Evolutionary conservation across 2,329 filamentous ascomycete species (phyloP).

Genomic region (Penicillium sp.): DNA sequence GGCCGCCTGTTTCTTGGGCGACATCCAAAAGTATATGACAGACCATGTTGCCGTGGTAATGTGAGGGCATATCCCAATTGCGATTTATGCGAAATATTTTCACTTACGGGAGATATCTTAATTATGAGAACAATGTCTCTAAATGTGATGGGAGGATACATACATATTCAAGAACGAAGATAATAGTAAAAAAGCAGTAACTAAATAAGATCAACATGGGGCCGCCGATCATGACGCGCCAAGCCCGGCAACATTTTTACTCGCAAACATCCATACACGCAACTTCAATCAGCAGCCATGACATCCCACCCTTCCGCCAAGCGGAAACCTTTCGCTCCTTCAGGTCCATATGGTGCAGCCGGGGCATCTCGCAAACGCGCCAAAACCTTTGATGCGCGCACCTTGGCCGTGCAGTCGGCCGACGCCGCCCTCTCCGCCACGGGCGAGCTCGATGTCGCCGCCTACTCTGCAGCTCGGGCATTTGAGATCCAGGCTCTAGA

Average conservation of each 20-base stretch:
- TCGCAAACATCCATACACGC: conserved; percentile 1
- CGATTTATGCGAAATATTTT: neutral
- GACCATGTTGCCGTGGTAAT: conserved; percentile 57
- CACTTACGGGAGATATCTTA: neutral
- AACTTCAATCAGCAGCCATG: conserved; percentile 28
- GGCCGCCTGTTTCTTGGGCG: conserved; percentile 57
- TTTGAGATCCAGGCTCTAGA: conserved; percentile 87
- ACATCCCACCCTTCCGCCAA: conserved; percentile 31
- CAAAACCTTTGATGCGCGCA: conserved; percentile 44
- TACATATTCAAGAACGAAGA: neutral
- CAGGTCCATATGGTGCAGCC: conserved; percentile 22
- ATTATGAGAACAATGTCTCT: neutral
- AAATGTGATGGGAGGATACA: neutral
- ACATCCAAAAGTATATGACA: conserved; percentile 59
- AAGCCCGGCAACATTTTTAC: conserved; percentile 23
- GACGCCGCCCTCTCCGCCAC: conserved; percentile 53
- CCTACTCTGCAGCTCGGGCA: conserved; percentile 80
- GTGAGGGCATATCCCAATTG: conserved; percentile 7
- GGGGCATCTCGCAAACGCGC: conserved; percentile 41
- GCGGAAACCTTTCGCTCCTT: conserved; percentile 27
- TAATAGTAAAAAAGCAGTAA: neutral
- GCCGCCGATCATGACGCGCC: conserved; percentile 25
- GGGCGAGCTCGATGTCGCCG: conserved; percentile 80
- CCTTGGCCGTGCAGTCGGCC: conserved; percentile 44
- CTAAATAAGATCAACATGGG: conserved; percentile 6